These are phyloP conservation scores for Tilletia indica DNA, from an alignment of 1,284 basidiomycete species.

Conservation along the genomic window DNA sequence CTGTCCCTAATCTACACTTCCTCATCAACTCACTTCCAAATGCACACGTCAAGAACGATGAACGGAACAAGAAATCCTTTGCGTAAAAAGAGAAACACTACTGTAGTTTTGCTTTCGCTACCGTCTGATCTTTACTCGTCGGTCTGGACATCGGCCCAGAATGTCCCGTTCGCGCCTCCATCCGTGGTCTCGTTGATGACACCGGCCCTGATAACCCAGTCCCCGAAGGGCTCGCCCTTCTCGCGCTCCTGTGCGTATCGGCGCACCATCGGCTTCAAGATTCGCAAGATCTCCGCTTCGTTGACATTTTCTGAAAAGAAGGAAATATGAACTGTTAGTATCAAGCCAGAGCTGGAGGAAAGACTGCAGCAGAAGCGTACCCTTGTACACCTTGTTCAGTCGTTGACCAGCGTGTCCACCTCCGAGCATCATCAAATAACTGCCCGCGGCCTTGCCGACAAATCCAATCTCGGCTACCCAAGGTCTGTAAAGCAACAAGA, in stretches of 20 bases:
- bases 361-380: conserved; percentile 26
- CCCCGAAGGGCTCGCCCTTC: conserved; percentile 91
- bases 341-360: conserved; percentile 34
- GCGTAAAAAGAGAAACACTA: no score
- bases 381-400: conserved; percentile 77
- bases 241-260: conserved; percentile 82
- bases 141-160: conserved; percentile 5
- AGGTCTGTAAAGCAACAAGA: conserved; percentile 62
- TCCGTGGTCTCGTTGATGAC: conserved; percentile 49
- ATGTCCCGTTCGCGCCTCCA: conserved; percentile 25
- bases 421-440: conserved; percentile 91
- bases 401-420: conserved; percentile 91
- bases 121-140: background rate
- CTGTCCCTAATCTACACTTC: no score
- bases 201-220: conserved; percentile 73
- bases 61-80: no score
- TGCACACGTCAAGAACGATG: no score
- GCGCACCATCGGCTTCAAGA: conserved; percentile 87
- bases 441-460: conserved; percentile 90
- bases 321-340: background rate
- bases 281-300: conserved; percentile 88
- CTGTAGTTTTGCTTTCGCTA: no score
- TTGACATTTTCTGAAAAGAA: conserved; percentile 73
- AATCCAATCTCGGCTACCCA: conserved; percentile 94
- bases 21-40: no score